Evolutionary conservation across 148 eudicot genomes (phyloP), one percentile per base, ranked within the genome.

Genomic region (Chenopodium formosanum): DNA sequence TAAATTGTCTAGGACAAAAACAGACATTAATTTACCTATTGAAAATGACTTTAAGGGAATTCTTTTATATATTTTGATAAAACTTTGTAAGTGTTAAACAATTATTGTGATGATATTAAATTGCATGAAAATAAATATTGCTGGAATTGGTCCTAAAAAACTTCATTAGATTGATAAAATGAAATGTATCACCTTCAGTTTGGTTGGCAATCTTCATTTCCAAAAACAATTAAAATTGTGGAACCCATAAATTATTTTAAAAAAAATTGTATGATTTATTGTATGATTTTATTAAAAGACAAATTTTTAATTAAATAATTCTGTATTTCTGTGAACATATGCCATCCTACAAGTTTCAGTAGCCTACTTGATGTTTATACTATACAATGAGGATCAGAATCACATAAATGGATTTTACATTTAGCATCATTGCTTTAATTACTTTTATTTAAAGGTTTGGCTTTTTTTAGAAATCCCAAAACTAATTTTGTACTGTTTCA

Each of bases 171-270:
- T 63, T 19, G 32, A 58, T 50, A 16, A 10, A 50, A 50, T 50
- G 16, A 3, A 12, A 19, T 64, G 48, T 47, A 66, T 67, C 72
- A 29, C 63, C 56, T 79, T 79, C 68, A 63, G 4, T 76, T 52
- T 52, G 44, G 78, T 32, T 77, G 79, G 10, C 69, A 64, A 56
- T 56, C 62, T 56, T 56, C 13, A 22, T 63, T 27, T 14, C 58
- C 53, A 25, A 64, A 47, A 78, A 47, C 27, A 12, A 78, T 47
- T 50, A 44, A 13, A 48, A 10, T 73, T 23, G 77, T 74, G 76
- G 77, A 74, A 74, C 62, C 77, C 77, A 74, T 73, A 73, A 74
- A 74, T 25, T 25, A 10, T 12, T 74, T 12, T 74, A 50, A 13
- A 31, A 73, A 48, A 11, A 9, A 12, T 34, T 2, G 5, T 34